Evolutionary conservation across 129 eudicot genomes (phyloP).

Genomic region (Centella asiatica): DNA sequence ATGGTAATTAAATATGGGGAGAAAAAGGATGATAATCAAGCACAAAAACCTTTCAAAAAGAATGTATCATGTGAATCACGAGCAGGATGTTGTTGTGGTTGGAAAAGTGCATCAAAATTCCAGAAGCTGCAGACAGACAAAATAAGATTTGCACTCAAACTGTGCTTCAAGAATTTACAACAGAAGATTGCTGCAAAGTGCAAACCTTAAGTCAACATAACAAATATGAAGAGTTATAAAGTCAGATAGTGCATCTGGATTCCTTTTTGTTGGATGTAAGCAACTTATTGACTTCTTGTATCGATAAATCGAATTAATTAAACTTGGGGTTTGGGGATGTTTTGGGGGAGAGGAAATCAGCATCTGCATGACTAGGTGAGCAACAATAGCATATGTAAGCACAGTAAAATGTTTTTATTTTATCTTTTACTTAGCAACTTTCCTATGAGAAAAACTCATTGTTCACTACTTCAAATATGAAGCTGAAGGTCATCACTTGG

Average conservation of each 20-base stretch:
- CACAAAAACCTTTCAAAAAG: slow-evolving; percentile 60
- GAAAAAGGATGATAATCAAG: slow-evolving; percentile 2
- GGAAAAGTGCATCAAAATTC: slow-evolving; percentile 98
- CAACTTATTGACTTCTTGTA: too few relatives aligned
- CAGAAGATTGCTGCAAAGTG: not conserved
- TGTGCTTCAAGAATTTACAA: not conserved
- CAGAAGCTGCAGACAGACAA: slow-evolving; percentile 54
- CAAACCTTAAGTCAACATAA: not conserved
- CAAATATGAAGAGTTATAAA: not conserved
- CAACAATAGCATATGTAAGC: too few relatives aligned
- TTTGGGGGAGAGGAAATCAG: too few relatives aligned
- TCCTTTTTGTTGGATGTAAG: too few relatives aligned
- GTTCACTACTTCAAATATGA: not conserved
- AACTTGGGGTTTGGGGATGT: too few relatives aligned
- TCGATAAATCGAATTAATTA: too few relatives aligned
- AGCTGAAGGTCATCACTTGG: not conserved
- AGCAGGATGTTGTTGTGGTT: slow-evolving; percentile 99
- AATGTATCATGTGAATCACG: slow-evolving; percentile 99
- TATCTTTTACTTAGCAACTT: not conserved
- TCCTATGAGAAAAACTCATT: not conserved
- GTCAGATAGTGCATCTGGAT: too few relatives aligned
- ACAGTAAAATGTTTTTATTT: too few relatives aligned
- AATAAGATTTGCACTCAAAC: not conserved
- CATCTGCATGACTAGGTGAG: too few relatives aligned
- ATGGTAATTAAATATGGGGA: not conserved